These are phyloP conservation scores for Dissophora globulifera DNA, from an alignment of 192 early-diverging fungal species.

Conservation along the genomic window DNA sequence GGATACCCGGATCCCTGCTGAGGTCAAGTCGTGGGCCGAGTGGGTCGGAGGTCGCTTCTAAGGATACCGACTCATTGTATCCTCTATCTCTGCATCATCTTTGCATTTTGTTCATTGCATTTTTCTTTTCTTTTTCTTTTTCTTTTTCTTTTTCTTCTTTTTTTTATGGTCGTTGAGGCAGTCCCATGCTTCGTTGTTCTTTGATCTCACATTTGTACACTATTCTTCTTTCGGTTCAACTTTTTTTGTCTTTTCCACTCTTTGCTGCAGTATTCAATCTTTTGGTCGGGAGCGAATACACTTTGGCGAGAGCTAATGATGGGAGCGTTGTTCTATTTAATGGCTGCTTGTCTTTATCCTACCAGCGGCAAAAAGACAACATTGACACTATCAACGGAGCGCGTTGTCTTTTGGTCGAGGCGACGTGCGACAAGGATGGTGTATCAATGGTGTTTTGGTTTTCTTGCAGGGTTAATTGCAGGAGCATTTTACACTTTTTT, in stretches of 20 bases:
- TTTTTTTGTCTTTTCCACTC: background rate
- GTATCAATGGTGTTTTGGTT: too few species aligned
- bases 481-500: background rate
- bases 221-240: background rate
- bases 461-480: slow-evolving; percentile 1
- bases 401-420: slow-evolving; percentile 48
- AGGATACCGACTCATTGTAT: background rate
- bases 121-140: background rate
- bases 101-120: background rate
- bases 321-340: too few species aligned
- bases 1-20: slow-evolving; percentile 61
- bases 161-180: background rate
- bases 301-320: too few species aligned
- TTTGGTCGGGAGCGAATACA: slow-evolving; percentile 45
- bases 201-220: background rate
- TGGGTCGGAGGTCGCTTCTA: slow-evolving; percentile 66
- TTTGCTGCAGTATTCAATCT: slow-evolving; percentile 7
- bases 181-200: slow-evolving; percentile 5
- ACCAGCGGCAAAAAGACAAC: background rate
- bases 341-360: background rate
- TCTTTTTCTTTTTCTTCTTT: slow-evolving; percentile 18
- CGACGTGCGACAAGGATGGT: too few species aligned
- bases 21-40: slow-evolving; percentile 76
- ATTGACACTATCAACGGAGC: background rate
- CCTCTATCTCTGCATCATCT: background rate